Percentiles rank a stretch among this genome's conserved stretches.
Conservation (phyloP, 2,329 filamentous ascomycete genomes). For the Emmonsia crescens region DNA sequence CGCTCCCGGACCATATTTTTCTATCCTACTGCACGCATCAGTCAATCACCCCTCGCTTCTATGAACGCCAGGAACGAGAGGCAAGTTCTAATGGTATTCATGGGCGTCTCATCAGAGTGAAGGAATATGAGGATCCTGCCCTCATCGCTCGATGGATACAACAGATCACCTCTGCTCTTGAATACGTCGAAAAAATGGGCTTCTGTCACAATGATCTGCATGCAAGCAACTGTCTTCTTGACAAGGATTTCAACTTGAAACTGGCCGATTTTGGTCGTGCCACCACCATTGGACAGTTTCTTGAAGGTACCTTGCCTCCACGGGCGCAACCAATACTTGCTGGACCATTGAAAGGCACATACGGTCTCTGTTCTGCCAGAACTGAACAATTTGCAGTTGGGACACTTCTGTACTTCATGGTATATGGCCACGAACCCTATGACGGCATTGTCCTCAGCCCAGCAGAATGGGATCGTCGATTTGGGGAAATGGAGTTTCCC, state of each 20-base stretch:
- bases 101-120: not conserved
- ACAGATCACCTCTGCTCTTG: conserved; percentile 9
- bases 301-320: conserved; percentile 11
- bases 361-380: conserved; percentile 14
- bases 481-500: conserved; percentile 6
- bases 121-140: conserved; percentile 8
- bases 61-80: not conserved
- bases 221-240: conserved; percentile 11
- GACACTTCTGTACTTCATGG: conserved; percentile 16
- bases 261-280: conserved; percentile 13
- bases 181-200: conserved; percentile 14
- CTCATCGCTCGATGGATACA: conserved; percentile 10
- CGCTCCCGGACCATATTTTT: not conserved
- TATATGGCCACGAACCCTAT: conserved; percentile 14
- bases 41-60: not conserved
- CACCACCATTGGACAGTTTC: conserved; percentile 13
- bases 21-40: conserved; percentile 7
- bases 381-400: conserved; percentile 16
- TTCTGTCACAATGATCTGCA: conserved; percentile 12
- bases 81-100: not conserved
- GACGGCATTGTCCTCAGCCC: not conserved
- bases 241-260: conserved; percentile 10
- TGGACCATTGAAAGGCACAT: conserved; percentile 14
- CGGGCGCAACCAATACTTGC: conserved; percentile 9
- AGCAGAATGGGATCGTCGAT: conserved; percentile 6